Base-by-base conservation (phyloP, 1,139 yeast species). In the Kodamaea ohmeri region DNA sequence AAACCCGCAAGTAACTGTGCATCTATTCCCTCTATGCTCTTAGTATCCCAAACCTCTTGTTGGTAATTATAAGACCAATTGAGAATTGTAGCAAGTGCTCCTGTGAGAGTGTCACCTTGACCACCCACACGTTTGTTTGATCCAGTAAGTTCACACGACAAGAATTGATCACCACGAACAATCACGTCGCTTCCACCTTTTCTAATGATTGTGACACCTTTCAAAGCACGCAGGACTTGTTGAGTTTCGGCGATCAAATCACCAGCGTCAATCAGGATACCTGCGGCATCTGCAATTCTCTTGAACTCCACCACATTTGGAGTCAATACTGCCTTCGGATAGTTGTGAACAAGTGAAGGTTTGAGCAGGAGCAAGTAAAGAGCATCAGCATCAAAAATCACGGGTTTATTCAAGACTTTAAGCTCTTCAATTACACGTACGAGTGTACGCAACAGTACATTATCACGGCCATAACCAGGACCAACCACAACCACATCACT, bases 401-500 rank as follows among this genome's bases (percentile, higher is more conserved):
- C 59, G 0, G 96, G 96, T 41, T 73, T 61, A 44, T 69, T 65
- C 43, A 63, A 54, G 20, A 69, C 69, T 47, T 69, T 73, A 32
- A 83, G 69, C 47, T 78, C 78, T 43, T 70, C 68, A 35, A 92
- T 68, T 18, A 90, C 72, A 32, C 70, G 57, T 9, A 71, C 71
- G 40, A 84, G 71, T 1, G 83, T 72, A 37, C 73, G 68, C 43
- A 83, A 60, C 88, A 88, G 83, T 25, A 76, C 58, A 4, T 66
- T 61, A 56, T 88, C 96, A 34, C 97, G 67, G 0, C 98, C 98
- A 45, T 89, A 74, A 0, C 98, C 98, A 0, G 98, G 97, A 0
- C 98, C 98, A 28, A 90, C 72, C 2, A 92, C 86, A 18, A 90
- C 79, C 11, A 83, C 85, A 53, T 90, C 95, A 45, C 87, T 75